A percentile compares a stretch with the other conserved stretches of the same genome.
Evolutionary conservation across 2,329 filamentous ascomycete genomes (phyloP).

Genomic region (Pseudogymnoascus sp.): DNA sequence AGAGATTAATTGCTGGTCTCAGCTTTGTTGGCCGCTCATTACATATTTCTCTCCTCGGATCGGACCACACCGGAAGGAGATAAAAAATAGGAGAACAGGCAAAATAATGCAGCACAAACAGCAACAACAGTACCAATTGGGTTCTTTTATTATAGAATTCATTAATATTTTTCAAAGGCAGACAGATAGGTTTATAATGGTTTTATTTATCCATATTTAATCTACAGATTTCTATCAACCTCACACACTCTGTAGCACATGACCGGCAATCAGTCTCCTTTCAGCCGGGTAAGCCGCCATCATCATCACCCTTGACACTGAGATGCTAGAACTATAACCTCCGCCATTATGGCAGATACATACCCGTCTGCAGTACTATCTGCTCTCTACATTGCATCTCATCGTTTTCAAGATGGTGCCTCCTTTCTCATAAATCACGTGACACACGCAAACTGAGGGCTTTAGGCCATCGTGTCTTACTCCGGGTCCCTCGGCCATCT

Average conservation of each 20-base stretch:
- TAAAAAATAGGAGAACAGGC: not conserved
- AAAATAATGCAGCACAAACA: not conserved
- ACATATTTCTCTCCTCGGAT: conserved; percentile 5
- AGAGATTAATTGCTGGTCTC: not conserved
- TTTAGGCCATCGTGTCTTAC: not conserved
- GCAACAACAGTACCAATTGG: not conserved
- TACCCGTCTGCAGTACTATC: not conserved
- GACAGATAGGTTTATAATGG: not conserved
- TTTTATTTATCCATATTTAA: not conserved
- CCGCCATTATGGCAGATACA: not conserved
- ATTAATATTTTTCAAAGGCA: not conserved
- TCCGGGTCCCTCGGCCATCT: not conserved
- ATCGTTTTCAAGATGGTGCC: not conserved
- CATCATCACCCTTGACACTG: not conserved
- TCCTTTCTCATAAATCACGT: not conserved
- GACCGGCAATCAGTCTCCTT: not conserved
- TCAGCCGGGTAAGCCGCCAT: not conserved
- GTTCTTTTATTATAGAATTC: not conserved
- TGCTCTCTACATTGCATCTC: not conserved
- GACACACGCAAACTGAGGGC: not conserved
- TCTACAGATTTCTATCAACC: not conserved
- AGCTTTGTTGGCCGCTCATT: not conserved
- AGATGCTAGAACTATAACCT: not conserved
- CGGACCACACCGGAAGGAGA: conserved; percentile 7
- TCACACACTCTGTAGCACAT: not conserved